A percentile compares a stretch with the other conserved stretches of the same genome.
Evolutionary conservation across 106 monocot species (phyloP).

Genomic region (Cymbidium sinense): DNA sequence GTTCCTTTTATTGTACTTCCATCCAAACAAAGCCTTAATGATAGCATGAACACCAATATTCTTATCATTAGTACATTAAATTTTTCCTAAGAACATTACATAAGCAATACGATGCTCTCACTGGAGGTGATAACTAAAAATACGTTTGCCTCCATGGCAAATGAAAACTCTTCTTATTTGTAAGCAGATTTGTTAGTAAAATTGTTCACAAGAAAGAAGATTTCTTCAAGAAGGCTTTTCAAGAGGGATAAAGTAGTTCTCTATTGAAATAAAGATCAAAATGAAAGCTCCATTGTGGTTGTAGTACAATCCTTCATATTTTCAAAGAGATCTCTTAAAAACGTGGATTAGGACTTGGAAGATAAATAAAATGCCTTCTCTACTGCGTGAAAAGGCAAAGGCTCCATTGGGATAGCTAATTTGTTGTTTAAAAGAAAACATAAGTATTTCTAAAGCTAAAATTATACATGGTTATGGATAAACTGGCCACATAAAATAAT

Average conservation of each 20-base stretch:
- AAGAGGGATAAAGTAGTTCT: background rate
- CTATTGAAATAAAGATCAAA: background rate
- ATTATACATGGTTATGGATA: background rate
- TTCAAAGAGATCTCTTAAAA: background rate
- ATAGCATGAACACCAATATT: background rate
- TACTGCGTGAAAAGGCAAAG: background rate
- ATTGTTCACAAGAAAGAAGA: no score
- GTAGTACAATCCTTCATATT: background rate
- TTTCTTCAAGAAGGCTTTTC: background rate
- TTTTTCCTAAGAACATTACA: background rate
- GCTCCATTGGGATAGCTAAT: background rate
- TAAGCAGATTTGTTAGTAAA: no score
- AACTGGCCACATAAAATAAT: background rate
- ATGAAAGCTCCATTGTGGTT: background rate
- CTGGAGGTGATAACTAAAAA: background rate
- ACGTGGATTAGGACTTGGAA: background rate
- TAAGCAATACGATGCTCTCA: background rate
- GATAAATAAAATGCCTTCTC: constrained; percentile 10
- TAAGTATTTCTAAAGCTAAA: background rate
- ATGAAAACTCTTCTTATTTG: background rate
- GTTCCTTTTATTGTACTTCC: background rate
- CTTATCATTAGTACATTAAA: background rate
- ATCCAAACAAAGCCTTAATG: background rate
- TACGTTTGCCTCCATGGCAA: background rate
- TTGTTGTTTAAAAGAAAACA: constrained; percentile 3